A percentile compares a stretch with the other conserved stretches of the same genome.
Evolutionary conservation across 2,329 filamentous ascomycete genomes (phyloP).

Genomic region (Xylogone sp.): DNA sequence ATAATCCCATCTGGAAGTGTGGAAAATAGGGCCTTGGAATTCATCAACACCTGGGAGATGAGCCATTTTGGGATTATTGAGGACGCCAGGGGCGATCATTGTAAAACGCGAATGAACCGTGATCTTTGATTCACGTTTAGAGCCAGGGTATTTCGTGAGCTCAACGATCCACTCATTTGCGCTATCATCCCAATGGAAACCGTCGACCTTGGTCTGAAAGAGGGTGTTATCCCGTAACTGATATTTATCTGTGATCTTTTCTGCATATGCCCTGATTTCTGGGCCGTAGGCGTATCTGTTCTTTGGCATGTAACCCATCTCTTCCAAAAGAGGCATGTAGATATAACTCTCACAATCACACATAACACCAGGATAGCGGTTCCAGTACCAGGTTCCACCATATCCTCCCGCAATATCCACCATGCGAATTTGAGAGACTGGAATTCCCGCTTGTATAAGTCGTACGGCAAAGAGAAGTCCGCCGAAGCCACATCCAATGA

Average conservation of each 20-base stretch:
- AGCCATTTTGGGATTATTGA: constrained; percentile 40
- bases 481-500: neutral
- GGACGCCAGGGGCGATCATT: constrained; percentile 33
- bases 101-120: too few species aligned
- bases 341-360: constrained; percentile 58
- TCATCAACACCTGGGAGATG: constrained; percentile 34
- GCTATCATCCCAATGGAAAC: constrained; percentile 43
- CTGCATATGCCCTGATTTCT: constrained; percentile 35
- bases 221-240: constrained; percentile 33
- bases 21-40: constrained; percentile 38
- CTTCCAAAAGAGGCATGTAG: constrained; percentile 59
- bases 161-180: constrained; percentile 27
- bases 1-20: constrained; percentile 42
- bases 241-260: constrained; percentile 40
- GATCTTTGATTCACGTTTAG: too few species aligned
- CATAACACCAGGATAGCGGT: constrained; percentile 41
- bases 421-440: constrained; percentile 32
- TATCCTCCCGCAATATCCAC: constrained; percentile 43
- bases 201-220: constrained; percentile 42
- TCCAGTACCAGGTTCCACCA: constrained; percentile 47
- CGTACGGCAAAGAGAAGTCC: constrained; percentile 6
- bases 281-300: constrained; percentile 13
- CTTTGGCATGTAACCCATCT: constrained; percentile 54
- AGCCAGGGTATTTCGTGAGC: constrained; percentile 16
- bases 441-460: constrained; percentile 5